Evolutionary conservation across 2,329 filamentous ascomycete species (phyloP).

Genomic region (Penicillium verrucosum): DNA sequence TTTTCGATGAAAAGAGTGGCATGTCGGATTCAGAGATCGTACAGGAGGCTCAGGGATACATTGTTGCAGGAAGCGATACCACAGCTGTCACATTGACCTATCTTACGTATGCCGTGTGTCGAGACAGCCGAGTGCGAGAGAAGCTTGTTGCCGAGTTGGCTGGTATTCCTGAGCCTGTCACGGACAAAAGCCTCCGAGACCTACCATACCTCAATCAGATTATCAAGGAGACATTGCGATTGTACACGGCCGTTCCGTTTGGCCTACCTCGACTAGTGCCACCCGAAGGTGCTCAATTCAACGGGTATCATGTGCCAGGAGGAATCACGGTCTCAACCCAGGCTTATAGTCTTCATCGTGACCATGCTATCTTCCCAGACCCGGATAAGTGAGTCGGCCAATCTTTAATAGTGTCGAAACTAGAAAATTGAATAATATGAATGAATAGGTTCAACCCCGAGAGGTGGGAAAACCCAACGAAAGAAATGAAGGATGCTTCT

Average conservation of each 20-base stretch:
- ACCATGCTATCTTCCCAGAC: conserved; percentile 49
- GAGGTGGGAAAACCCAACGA: conserved; percentile 25
- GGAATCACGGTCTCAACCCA: conserved; percentile 53
- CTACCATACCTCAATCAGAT: conserved; percentile 27
- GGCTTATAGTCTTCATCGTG: conserved; percentile 56
- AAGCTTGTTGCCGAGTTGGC: conserved; percentile 22
- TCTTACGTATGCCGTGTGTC: conserved; percentile 25
- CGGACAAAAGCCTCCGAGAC: conserved; percentile 45
- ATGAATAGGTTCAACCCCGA: conserved; percentile 23
- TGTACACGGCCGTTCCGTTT: conserved; percentile 40
- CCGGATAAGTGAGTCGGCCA: conserved; percentile 48
- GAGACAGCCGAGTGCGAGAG: conserved; percentile 12
- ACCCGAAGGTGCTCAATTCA: conserved; percentile 39
- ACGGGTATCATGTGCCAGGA: conserved; percentile 47
- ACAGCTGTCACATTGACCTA: conserved; percentile 52
- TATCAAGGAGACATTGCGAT: conserved; percentile 37
- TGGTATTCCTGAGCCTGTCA: conserved; percentile 15
- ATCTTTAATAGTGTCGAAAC: not conserved
- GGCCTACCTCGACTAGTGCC: conserved; percentile 41
- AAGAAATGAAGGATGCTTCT: conserved; percentile 55
- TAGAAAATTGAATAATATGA: conserved; percentile 35
- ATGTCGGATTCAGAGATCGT: conserved; percentile 36
- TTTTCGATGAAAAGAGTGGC: conserved; percentile 25
- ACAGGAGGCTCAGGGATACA: conserved; percentile 44
- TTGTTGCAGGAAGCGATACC: conserved; percentile 53